Base-by-base conservation (phyloP, 257 asterid genomes). In the Paraleonurus japonicus region DNA sequence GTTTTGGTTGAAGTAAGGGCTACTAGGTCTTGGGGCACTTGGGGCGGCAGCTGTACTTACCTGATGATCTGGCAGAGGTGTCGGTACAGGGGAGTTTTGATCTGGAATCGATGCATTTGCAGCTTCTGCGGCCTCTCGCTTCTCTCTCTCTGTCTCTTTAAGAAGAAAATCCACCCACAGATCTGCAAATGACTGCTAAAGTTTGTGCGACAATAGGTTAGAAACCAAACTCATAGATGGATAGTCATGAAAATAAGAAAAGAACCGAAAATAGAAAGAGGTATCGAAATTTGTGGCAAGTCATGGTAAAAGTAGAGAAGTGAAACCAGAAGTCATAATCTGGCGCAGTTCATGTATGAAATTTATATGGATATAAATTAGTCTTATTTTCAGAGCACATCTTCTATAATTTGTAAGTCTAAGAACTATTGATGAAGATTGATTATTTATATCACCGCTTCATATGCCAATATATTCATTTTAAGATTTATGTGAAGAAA, bases 101-200 rank as follows among this genome's bases (percentile, higher is more conserved):
- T 82, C 85, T 54, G 78, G 85, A 16, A 59, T 59, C 2, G 85
- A 30, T 28, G 72, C 84, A 51, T 73, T 77, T 16, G 71, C 84
- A 66, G 81, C 83, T 10, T 59, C 83, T 1, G 79, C 82, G 16
- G 87, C 76, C 67, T 79, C 95, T 32, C 87, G 81, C 78, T 81
- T 92, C 55, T 87, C 99, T 82, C 90, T 83, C 76, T 92, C 98
- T 0, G 84, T 84, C 85, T 95, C 97, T 5, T 81, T 86, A 63
- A 95, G 98, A 59, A 95, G 98, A 72, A 95, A 95, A 85, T 95
- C 99, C 81, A 95, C 99, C 99, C 99, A 95, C 57, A 92, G 63
- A 80, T 92, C 97, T 85, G 96, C 86, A 72, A 95, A 92, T 30
- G 98, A 88, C 99, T 95, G 96, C 33, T 76, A 16, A 35, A 47